These are phyloP conservation scores for Suillus lakei DNA, from an alignment of 768 basidiomycete genomes.

Conservation along the genomic window DNA sequence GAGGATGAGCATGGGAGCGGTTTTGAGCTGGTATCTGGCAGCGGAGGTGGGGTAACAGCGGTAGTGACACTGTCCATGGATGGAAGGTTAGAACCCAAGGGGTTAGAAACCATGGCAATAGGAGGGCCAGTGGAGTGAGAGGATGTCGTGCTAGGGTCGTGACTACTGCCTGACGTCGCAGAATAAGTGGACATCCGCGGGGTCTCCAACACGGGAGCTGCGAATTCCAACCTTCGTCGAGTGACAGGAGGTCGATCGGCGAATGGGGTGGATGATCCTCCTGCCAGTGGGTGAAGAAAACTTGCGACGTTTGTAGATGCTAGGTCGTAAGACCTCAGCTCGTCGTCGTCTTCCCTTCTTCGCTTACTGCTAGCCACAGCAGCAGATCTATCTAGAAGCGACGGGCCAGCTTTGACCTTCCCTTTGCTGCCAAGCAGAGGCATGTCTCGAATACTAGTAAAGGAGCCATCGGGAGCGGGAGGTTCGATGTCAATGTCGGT, in stretches of 20 bases:
- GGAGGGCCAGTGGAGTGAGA: neutral
- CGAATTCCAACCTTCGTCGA: conserved; percentile 23
- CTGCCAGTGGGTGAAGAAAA: conserved; percentile 50
- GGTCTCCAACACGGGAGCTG: neutral
- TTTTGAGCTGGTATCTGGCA: neutral
- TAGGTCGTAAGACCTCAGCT: conserved; percentile 53
- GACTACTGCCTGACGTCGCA: neutral
- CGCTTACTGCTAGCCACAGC: conserved; percentile 48
- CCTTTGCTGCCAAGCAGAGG: conserved; percentile 58
- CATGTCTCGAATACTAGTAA: conserved; percentile 65
- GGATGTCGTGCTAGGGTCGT: neutral
- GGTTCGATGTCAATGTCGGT: conserved; percentile 70
- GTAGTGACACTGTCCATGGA: neutral
- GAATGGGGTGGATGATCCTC: conserved; percentile 5
- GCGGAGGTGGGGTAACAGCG: conserved; percentile 8
- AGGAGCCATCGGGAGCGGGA: conserved; percentile 56
- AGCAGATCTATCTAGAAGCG: conserved; percentile 6
- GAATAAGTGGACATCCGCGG: conserved; percentile 2
- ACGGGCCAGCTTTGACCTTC: conserved; percentile 40
- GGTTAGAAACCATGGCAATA: neutral
- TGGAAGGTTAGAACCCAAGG: neutral
- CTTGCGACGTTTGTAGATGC: conserved; percentile 59
- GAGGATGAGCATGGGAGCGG: conserved; percentile 14
- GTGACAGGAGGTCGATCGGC: conserved; percentile 24
- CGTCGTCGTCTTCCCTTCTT: conserved; percentile 58